phyloP scores from a whole-genome alignment of 352 stramenopile genomes.

The Pythium oligandrum region DNA sequence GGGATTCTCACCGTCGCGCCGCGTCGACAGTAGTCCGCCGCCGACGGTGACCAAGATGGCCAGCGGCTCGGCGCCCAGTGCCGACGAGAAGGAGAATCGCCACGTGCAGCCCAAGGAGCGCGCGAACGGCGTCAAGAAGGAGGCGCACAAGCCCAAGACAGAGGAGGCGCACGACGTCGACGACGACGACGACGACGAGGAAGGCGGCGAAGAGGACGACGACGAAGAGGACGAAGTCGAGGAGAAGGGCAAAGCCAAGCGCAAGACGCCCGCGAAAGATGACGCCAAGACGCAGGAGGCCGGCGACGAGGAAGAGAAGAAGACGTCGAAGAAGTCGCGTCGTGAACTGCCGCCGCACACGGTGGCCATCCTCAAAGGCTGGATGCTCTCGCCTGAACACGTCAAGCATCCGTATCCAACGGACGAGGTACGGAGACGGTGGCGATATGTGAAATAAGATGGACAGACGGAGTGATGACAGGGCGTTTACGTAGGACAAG shows the following conservation, averaged over 20 bases:
- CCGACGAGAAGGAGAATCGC: constrained; percentile 3
- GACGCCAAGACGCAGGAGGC: constrained; percentile 17
- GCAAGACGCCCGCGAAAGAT: constrained; percentile 9
- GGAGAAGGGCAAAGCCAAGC: constrained; percentile 8
- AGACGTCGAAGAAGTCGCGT: constrained; percentile 68
- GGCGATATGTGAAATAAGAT: no score
- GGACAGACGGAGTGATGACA: no score
- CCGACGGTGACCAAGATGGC: constrained; percentile 15
- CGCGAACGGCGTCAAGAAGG: constrained; percentile 13
- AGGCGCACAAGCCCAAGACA: constrained; percentile 3
- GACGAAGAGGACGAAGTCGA: constrained; percentile 20
- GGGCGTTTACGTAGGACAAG: constrained; percentile 49
- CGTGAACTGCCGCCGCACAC: constrained; percentile 80
- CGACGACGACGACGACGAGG: constrained; percentile 27
- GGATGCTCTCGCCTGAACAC: constrained; percentile 87
- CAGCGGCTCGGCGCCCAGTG: constrained; percentile 4
- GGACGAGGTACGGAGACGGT: constrained; percentile 43
- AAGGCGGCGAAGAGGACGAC: constrained; percentile 12
- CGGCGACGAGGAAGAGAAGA: constrained; percentile 32
- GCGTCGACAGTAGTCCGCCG: constrained; percentile 8
- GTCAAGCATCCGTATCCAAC: constrained; percentile 89
- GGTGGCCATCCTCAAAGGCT: constrained; percentile 81
- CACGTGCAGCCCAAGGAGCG: constrained; percentile 5
- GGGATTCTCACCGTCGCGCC: constrained; percentile 9
- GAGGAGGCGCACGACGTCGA: constrained; percentile 8